Evolutionary conservation across 176 grass and related monocot species (phyloP).

Genomic region (Hordeum vulgare): MorexV3_pseudomolecules_assembly NC_058520.1:115833038-115833537

Average conservation of each 20-base stretch:
- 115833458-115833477: slow-evolving; percentile 89
- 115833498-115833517: slow-evolving; percentile 87
- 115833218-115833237: slow-evolving; percentile 55
- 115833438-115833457: slow-evolving; percentile 87
- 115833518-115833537: slow-evolving; percentile 86
- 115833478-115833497: slow-evolving; percentile 90
- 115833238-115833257: slow-evolving; percentile 82
- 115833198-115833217: slow-evolving; percentile 57
- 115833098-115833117: slow-evolving; percentile 68
- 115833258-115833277: slow-evolving; percentile 53
- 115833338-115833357: slow-evolving; percentile 75
- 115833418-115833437: slow-evolving; percentile 65
- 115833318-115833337: slow-evolving; percentile 85
- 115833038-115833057: slow-evolving; percentile 62
- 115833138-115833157: slow-evolving; percentile 70
- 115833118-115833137: slow-evolving; percentile 56
- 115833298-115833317: slow-evolving; percentile 65
- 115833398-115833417: slow-evolving; percentile 75
- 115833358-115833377: slow-evolving; percentile 98
- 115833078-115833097: slow-evolving; percentile 58
- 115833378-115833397: slow-evolving; percentile 67
- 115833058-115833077: slow-evolving; percentile 35
- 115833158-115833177: neutral
- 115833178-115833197: neutral
- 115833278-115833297: slow-evolving; percentile 41